A percentile compares a stretch with the other conserved stretches of the same genome.
phyloP scores from a whole-genome alignment of 768 basidiomycete species.

The Amanita thiersii region DNA sequence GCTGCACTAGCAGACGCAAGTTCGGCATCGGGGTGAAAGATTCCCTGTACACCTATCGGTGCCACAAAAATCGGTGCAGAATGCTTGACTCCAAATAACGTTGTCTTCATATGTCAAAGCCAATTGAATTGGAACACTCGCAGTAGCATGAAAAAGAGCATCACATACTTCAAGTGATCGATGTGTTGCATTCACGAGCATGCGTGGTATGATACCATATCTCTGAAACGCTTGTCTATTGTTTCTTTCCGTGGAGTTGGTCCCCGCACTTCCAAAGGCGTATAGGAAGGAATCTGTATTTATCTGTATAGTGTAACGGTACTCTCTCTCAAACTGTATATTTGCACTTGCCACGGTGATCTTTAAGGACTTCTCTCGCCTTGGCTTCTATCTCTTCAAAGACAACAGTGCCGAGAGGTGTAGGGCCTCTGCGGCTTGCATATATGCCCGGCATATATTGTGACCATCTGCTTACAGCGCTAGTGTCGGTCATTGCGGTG shows the following conservation, averaged over 20 bases:
- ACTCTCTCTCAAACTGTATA: not conserved
- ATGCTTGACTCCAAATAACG: slow-evolving; percentile 60
- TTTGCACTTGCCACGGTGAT: slow-evolving; percentile 37
- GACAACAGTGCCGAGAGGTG: slow-evolving; percentile 52
- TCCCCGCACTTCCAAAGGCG: slow-evolving; percentile 71
- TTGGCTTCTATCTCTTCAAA: slow-evolving; percentile 58
- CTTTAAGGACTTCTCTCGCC: slow-evolving; percentile 54
- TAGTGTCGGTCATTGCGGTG: not conserved
- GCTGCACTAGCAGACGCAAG: slow-evolving; percentile 63
- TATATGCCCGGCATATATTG: slow-evolving; percentile 34
- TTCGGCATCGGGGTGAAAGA: slow-evolving; percentile 66
- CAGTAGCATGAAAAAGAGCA: not conserved
- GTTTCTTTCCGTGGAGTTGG: slow-evolving; percentile 52
- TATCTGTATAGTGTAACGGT: not conserved
- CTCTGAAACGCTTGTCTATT: slow-evolving; percentile 59
- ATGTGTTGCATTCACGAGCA: slow-evolving; percentile 55
- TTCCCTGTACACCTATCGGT: slow-evolving; percentile 74
- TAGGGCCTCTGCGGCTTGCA: slow-evolving; percentile 25
- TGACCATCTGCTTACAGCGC: slow-evolving; percentile 32
- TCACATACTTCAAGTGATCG: slow-evolving; percentile 50
- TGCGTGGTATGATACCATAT: slow-evolving; percentile 74
- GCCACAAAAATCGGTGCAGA: slow-evolving; percentile 57
- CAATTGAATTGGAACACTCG: not conserved
- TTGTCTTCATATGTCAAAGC: slow-evolving; percentile 35
- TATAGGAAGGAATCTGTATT: slow-evolving; percentile 60